Evolutionary conservation across 768 basidiomycete genomes (phyloP), one percentile per base, ranked within the genome.

Genomic region (Termitomyces sp.): DNA sequence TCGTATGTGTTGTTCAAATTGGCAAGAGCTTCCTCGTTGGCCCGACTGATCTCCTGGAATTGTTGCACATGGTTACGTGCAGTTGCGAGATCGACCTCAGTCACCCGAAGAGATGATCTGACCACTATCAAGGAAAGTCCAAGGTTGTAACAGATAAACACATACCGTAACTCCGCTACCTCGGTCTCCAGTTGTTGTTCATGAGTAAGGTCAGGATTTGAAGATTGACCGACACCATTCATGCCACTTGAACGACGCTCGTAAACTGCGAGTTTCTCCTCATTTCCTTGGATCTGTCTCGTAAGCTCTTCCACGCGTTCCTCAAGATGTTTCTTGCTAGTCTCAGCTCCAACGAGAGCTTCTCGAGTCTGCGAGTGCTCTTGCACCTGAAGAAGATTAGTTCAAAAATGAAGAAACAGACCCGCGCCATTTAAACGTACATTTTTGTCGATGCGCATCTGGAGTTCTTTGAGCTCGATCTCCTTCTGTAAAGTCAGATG

Each of bases 231-330:
- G 11, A 69, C 52, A 21, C 72, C 70, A 44, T 60, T 58, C 5
- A 65, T 63, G 4, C 70, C 63, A 7, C 77, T 66, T 8, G 79
- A 64, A 47, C 88, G 77, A 37, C 90, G 82, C 64, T 94, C 92
- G 62, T 92, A 95, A 2, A 94, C 89, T 2, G 90, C 77, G 26
- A 94, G 78, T 69, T 93, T 94, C 75, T 93, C 92, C 45, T 85
- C 81, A 54, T 84, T 85, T 30, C 88, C 88, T 58, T 88, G 83
- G 5, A 90, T 68, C 58, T 88, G 85, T 34, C 72, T 76, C 19
- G 68, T 70, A 32, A 90, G 70, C 40, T 85, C 82, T 19, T 80
- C 79, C 5, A 85, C 76, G 26, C 86, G 84, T 59, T 88, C 83
- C 66, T 91, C 85, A 6, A 92, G 77, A 64, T 92, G 87, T 38